A percentile compares a stretch with the other conserved stretches of the same genome.
Evolutionary conservation across 2,329 filamentous ascomycete species (phyloP).

Genomic region (Alternaria panax): DNA sequence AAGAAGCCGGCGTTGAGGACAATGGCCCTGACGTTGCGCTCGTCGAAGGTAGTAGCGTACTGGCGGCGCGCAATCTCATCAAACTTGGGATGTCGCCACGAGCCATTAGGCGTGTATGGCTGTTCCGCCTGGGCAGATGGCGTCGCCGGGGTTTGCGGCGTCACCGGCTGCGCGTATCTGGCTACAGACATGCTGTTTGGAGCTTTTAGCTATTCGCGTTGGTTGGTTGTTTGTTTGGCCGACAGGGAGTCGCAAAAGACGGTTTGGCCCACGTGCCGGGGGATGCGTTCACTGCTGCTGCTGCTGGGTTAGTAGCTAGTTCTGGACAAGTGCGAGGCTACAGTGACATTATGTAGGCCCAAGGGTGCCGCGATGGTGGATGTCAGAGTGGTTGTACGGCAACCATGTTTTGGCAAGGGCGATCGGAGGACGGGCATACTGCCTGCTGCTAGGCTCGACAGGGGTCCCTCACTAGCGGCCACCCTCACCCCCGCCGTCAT

Average conservation of each 20-base stretch:
- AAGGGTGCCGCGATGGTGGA: background rate
- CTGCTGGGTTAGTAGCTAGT: conserved; percentile 37
- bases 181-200: conserved; percentile 27
- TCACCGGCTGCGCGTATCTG: conserved; percentile 25
- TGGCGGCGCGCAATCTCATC: conserved; percentile 86
- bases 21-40: conserved; percentile 76
- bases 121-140: conserved; percentile 36
- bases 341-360: conserved; percentile 7
- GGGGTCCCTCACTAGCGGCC: conserved; percentile 10
- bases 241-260: conserved; percentile 1
- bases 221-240: conserved; percentile 19
- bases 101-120: conserved; percentile 64
- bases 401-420: conserved; percentile 22
- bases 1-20: conserved; percentile 70
- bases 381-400: conserved; percentile 13
- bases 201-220: conserved; percentile 10
- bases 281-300: conserved; percentile 5
- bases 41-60: conserved; percentile 78
- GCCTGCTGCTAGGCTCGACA: background rate
- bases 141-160: conserved; percentile 33
- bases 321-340: background rate
- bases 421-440: conserved; percentile 2
- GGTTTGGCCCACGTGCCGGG: background rate
- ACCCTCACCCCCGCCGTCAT: conserved; percentile 17
- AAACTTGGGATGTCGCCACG: conserved; percentile 89